Conservation (phyloP, 352 stramenopile genomes). For the Aphanomyces stellatus region DNA sequence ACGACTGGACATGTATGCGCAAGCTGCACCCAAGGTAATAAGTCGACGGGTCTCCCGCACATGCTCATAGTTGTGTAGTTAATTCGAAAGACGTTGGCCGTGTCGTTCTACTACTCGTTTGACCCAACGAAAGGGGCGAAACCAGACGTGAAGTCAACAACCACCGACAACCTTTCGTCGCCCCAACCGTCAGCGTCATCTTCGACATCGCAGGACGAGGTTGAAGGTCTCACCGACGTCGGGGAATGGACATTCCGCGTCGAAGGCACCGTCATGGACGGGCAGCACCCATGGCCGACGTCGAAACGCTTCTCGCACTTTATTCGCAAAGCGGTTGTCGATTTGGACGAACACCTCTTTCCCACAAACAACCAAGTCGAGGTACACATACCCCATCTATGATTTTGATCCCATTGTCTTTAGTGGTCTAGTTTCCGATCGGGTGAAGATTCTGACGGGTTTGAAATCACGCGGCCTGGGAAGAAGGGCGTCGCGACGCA, state of each 20-base stretch:
- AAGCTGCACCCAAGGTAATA: constrained; percentile 7
- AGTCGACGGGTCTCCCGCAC: not conserved
- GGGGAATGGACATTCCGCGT: constrained; percentile 19
- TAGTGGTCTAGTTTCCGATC: constrained; percentile 15
- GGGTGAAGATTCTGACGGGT: constrained; percentile 10
- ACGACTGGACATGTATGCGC: not conserved
- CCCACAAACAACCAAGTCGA: not conserved
- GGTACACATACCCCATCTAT: not conserved
- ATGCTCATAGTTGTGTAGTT: not conserved
- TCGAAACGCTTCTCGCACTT: constrained; percentile 12
- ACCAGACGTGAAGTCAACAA: too few relatives aligned
- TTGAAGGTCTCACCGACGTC: not conserved
- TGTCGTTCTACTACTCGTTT: constrained; percentile 15
- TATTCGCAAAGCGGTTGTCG: constrained; percentile 12
- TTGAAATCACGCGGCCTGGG: constrained; percentile 1
- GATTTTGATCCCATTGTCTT: not conserved
- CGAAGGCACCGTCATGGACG: constrained; percentile 4
- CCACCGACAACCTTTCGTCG: too few relatives aligned
- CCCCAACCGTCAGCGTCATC: too few relatives aligned
- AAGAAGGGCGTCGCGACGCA: not conserved
- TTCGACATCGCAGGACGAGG: not conserved
- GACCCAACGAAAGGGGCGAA: not conserved
- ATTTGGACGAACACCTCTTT: constrained; percentile 13
- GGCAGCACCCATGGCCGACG: not conserved
- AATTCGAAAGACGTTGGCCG: not conserved